Conservation (phyloP, 1,139 yeast species). For the Spencermartinsiella ligniputridi region DNA sequence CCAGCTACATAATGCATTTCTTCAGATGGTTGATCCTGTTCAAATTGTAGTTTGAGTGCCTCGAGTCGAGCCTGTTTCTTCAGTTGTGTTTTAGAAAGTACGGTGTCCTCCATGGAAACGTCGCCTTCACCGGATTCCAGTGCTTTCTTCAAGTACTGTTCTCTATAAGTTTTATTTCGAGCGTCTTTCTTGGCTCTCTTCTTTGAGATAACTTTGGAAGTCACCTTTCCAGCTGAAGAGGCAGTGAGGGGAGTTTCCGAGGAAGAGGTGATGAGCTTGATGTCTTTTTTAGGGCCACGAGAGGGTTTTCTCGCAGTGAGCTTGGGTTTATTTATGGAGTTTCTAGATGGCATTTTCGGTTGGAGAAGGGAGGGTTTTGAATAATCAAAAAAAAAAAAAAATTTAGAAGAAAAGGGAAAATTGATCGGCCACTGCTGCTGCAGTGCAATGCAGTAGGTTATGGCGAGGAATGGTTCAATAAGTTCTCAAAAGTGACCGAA, state of each 20-base stretch:
- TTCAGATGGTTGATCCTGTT: constrained; percentile 61
- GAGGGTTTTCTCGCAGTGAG: constrained; percentile 46
- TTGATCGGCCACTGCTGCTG: too few relatives aligned
- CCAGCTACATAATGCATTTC: constrained; percentile 48
- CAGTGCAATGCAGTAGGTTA: too few relatives aligned
- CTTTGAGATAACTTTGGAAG: constrained; percentile 48
- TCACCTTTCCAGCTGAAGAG: constrained; percentile 54
- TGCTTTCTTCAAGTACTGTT: constrained; percentile 24
- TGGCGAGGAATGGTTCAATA: too few relatives aligned
- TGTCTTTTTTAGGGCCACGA: constrained; percentile 9
- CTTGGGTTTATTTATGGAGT: constrained; percentile 77
- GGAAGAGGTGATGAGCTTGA: constrained; percentile 9
- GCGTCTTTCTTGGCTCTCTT: constrained; percentile 79
- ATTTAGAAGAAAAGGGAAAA: too few relatives aligned
- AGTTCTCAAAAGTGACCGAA: too few relatives aligned
- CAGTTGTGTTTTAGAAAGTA: constrained; percentile 30
- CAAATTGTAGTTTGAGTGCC: constrained; percentile 32
- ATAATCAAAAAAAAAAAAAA: too few relatives aligned
- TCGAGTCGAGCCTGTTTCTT: constrained; percentile 29
- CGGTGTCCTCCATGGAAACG: constrained; percentile 48
- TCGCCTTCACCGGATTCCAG: constrained; percentile 37
- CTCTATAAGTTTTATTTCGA: constrained; percentile 65
- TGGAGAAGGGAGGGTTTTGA: too few relatives aligned
- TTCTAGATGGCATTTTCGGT: constrained; percentile 71
- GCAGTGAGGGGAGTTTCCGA: constrained; percentile 53